phyloP scores from a whole-genome alignment of 768 basidiomycete species.

The Daedaleopsis nitida region DNA sequence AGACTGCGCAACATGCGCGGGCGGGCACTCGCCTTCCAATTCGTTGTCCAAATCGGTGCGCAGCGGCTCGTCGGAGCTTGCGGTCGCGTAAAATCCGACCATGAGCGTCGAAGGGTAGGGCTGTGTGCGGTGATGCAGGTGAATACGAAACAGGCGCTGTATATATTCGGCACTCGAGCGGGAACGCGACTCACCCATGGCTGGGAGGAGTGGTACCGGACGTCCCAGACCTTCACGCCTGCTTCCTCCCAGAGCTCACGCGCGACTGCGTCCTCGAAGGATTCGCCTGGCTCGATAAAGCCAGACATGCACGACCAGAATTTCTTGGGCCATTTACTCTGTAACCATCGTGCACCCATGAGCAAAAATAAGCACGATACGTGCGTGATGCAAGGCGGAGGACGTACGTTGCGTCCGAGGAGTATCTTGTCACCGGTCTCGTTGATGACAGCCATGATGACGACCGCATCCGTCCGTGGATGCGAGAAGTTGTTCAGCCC shows the following conservation, averaged over 20 bases:
- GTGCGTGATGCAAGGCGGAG: neutral
- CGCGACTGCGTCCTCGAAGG: constrained; percentile 90
- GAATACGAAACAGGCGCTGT: neutral
- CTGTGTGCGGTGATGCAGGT: constrained; percentile 39
- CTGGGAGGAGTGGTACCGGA: constrained; percentile 83
- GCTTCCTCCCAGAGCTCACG: constrained; percentile 97
- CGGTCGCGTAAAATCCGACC: constrained; percentile 87
- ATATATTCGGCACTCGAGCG: neutral
- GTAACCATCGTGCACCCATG: neutral
- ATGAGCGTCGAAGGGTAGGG: constrained; percentile 90
- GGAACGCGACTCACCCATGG: constrained; percentile 66
- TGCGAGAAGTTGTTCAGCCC: constrained; percentile 88
- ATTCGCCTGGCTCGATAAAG: constrained; percentile 93
- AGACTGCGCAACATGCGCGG: neutral
- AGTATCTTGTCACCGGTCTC: constrained; percentile 81
- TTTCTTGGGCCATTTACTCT: constrained; percentile 66
- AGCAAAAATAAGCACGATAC: neutral
- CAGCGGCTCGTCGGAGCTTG: constrained; percentile 71
- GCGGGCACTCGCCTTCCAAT: constrained; percentile 66
- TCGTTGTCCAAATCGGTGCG: constrained; percentile 92
- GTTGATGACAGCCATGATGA: constrained; percentile 88
- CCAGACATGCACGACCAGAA: constrained; percentile 88
- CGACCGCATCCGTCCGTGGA: constrained; percentile 84
- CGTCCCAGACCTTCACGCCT: constrained; percentile 82
- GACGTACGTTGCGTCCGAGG: constrained; percentile 79